phyloP scores from a whole-genome alignment of 495 filamentous ascomycete species.

The Penicillium subrubescens region DNA sequence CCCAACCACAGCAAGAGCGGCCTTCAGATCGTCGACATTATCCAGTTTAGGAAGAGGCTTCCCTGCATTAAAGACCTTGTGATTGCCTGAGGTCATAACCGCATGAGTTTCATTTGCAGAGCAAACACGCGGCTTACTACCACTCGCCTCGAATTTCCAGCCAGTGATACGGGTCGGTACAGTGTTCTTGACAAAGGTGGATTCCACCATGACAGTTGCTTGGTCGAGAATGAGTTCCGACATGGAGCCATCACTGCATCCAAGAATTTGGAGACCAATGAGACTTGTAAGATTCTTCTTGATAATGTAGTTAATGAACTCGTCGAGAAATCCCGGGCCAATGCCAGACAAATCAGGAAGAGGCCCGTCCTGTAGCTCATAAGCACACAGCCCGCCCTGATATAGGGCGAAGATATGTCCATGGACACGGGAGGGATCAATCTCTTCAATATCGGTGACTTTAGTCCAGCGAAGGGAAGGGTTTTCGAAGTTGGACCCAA shows the following conservation, averaged over 20 bases:
- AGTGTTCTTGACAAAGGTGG: neutral
- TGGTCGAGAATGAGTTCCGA: slow-evolving; percentile 13
- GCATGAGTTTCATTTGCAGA: slow-evolving; percentile 5
- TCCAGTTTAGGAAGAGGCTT: slow-evolving; percentile 6
- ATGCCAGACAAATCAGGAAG: slow-evolving; percentile 11
- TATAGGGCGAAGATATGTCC: slow-evolving; percentile 17
- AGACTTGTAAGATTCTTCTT: slow-evolving; percentile 14
- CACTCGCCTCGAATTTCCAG: slow-evolving; percentile 5
- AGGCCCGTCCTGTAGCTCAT: slow-evolving; percentile 15
- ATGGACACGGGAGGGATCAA: slow-evolving; percentile 9
- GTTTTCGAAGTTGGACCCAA: slow-evolving; percentile 8
- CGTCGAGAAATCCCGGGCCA: slow-evolving; percentile 12
- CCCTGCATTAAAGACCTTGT: slow-evolving; percentile 4
- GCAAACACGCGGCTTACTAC: slow-evolving; percentile 4
- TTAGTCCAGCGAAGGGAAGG: slow-evolving; percentile 46
- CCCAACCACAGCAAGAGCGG: slow-evolving; percentile 5
- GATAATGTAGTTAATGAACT: slow-evolving; percentile 5
- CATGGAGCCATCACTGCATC: slow-evolving; percentile 6
- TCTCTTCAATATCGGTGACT: slow-evolving; percentile 44
- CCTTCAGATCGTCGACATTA: slow-evolving; percentile 3
- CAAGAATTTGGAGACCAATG: slow-evolving; percentile 13
- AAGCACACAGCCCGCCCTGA: slow-evolving; percentile 13
- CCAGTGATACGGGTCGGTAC: neutral
- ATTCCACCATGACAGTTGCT: slow-evolving; percentile 1
- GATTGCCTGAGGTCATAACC: neutral